A percentile compares a stretch with the other conserved stretches of the same genome.
phyloP scores from a whole-genome alignment of 2,329 filamentous ascomycete genomes.

The Colletotrichum sp. region DNA sequence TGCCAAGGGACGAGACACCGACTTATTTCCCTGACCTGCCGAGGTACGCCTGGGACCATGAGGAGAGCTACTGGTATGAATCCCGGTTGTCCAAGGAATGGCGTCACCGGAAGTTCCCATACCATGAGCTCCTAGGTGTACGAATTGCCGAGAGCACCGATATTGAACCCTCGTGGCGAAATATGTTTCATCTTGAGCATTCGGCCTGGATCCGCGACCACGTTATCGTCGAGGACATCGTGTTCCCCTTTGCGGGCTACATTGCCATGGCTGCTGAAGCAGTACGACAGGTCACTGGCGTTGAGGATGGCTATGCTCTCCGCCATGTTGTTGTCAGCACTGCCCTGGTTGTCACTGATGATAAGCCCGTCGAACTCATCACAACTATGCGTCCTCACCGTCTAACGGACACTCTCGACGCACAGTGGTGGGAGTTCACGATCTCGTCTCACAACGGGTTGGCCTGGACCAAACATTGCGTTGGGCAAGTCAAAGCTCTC shows the following conservation, averaged over 20 bases:
- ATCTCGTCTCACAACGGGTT: constrained; percentile 30
- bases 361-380: constrained; percentile 31
- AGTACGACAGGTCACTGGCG: constrained; percentile 20
- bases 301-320: constrained; percentile 26
- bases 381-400: constrained; percentile 30
- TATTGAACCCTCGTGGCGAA: constrained; percentile 23
- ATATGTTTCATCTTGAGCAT: constrained; percentile 23
- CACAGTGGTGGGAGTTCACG: constrained; percentile 35
- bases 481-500: constrained; percentile 24
- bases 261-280: constrained; percentile 34
- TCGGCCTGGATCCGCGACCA: constrained; percentile 50
- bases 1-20: background rate
- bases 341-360: constrained; percentile 35
- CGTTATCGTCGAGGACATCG: constrained; percentile 43
- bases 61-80: constrained; percentile 18
- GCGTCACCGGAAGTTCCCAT: background rate
- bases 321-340: constrained; percentile 31
- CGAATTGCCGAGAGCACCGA: constrained; percentile 17
- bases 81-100: background rate
- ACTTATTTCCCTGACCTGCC: constrained; percentile 15
- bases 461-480: constrained; percentile 32
- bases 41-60: constrained; percentile 22
- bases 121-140: constrained; percentile 23
- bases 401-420: constrained; percentile 31
- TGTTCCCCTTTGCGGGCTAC: constrained; percentile 44